Evolutionary conservation across 371 early-diverging fungal species (phyloP).

Genomic region (Mucor saturninus): DNA sequence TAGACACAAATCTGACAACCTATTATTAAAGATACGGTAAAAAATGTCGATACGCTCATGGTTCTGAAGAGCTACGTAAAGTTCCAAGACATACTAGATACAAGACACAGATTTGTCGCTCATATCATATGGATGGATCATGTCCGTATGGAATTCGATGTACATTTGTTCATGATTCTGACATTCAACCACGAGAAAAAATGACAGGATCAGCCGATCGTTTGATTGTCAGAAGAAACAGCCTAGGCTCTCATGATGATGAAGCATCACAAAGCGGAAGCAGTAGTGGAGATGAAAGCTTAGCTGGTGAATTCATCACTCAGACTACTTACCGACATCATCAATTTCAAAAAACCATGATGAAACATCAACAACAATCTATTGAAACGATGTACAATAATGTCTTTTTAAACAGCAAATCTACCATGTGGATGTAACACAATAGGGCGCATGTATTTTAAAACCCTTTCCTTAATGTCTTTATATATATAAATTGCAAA

Average conservation of each 20-base stretch:
- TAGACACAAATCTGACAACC: background rate
- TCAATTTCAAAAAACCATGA: background rate
- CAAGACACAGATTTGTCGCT: conserved; percentile 91
- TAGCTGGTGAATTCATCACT: background rate
- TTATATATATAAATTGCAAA: background rate
- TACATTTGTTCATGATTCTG: conserved; percentile 87
- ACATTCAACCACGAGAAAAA: background rate
- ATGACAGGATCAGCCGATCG: background rate
- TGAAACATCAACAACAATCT: conserved; percentile 21
- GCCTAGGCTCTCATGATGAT: conserved; percentile 6
- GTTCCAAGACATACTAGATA: conserved; percentile 93
- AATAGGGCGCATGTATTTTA: conserved; percentile 2
- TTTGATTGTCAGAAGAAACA: conserved; percentile 9
- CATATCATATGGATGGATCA: conserved; percentile 87
- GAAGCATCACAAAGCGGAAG: conserved; percentile 2
- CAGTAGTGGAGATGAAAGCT: conserved; percentile 13
- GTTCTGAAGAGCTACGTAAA: conserved; percentile 76
- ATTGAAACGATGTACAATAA: conserved; percentile 22
- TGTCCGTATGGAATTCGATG: conserved; percentile 96
- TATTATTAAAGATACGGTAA: conserved; percentile 71
- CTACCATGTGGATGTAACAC: conserved; percentile 21
- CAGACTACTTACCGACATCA: background rate
- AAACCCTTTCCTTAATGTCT: background rate
- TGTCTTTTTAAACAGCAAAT: background rate
- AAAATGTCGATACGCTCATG: conserved; percentile 98